These are phyloP conservation scores for Tetradesmus obliquus DNA, from an alignment of 139 green algal genomes.

Conservation along the genomic window DNA sequence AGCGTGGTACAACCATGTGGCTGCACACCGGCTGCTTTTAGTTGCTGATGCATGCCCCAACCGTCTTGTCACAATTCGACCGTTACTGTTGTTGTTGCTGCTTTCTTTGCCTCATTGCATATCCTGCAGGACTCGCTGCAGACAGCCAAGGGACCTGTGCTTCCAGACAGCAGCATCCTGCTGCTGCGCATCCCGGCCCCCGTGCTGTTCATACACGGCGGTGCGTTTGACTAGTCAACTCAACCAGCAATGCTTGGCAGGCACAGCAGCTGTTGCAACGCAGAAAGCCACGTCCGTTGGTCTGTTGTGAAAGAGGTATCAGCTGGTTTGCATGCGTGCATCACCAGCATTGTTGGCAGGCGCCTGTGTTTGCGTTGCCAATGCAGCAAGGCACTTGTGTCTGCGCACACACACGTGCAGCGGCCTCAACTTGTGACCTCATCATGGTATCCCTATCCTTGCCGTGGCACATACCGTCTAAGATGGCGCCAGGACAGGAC, in stretches of 20 bases:
- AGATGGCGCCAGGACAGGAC: no score
- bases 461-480: no score
- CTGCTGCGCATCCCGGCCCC: constrained; percentile 53
- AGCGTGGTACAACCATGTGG: no score
- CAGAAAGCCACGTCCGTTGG: no score
- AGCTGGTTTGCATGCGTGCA: background rate
- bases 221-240: background rate
- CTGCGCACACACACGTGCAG: no score
- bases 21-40: no score
- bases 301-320: background rate
- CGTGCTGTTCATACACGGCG: constrained; percentile 55
- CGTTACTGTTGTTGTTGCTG: background rate
- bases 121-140: constrained; percentile 49
- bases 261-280: background rate
- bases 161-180: constrained; percentile 52
- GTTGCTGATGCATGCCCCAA: no score
- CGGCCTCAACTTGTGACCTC: no score
- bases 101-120: background rate
- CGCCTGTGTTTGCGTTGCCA: no score
- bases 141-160: constrained; percentile 46
- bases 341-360: background rate
- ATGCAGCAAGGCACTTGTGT: no score
- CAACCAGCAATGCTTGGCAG: background rate
- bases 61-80: no score
- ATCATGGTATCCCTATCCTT: no score